Evolutionary conservation across 345 rosid species (phyloP).

Genomic region (Iberis pinnata): DNA sequence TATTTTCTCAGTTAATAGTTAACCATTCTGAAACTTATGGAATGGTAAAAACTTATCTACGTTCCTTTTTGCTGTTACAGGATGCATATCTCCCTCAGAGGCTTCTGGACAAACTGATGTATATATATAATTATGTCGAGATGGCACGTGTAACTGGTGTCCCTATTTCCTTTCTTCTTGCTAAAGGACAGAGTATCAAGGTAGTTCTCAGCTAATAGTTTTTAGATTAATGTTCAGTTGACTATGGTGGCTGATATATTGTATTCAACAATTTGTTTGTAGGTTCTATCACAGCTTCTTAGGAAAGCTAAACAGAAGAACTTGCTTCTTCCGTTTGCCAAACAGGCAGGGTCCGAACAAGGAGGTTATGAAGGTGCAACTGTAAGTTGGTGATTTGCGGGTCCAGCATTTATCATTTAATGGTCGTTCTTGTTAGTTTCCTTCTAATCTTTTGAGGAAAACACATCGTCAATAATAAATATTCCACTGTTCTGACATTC

Average conservation of each 20-base stretch:
- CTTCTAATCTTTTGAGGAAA: conserved; percentile 2
- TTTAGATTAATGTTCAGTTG: conserved; percentile 10
- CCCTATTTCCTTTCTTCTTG: conserved; percentile 89
- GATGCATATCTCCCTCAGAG: conserved; percentile 99
- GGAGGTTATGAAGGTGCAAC: conserved; percentile 98
- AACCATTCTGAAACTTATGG: conserved; percentile 2
- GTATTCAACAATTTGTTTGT: conserved; percentile 18
- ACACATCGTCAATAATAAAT: not conserved
- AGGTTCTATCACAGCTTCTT: conserved; percentile 97
- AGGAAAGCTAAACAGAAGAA: conserved; percentile 86
- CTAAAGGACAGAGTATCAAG: conserved; percentile 98
- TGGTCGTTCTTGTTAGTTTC: not conserved
- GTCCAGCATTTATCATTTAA: conserved; percentile 3
- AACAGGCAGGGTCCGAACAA: conserved; percentile 85
- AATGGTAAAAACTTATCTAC: conserved; percentile 11
- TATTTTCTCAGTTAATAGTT: not conserved
- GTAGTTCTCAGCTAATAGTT: conserved; percentile 29
- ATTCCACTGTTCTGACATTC: conserved; percentile 5
- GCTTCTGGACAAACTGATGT: conserved; percentile 92
- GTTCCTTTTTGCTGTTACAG: conserved; percentile 39
- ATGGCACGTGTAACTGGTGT: conserved; percentile 99
- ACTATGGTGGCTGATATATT: conserved; percentile 10
- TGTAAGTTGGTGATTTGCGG: conserved; percentile 47
- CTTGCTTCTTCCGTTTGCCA: conserved; percentile 81
- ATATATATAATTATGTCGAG: conserved; percentile 86